These are phyloP conservation scores for Rhizopus arrhizus DNA, from an alignment of 371 early-diverging fungal genomes.

Conservation along the genomic window DNA sequence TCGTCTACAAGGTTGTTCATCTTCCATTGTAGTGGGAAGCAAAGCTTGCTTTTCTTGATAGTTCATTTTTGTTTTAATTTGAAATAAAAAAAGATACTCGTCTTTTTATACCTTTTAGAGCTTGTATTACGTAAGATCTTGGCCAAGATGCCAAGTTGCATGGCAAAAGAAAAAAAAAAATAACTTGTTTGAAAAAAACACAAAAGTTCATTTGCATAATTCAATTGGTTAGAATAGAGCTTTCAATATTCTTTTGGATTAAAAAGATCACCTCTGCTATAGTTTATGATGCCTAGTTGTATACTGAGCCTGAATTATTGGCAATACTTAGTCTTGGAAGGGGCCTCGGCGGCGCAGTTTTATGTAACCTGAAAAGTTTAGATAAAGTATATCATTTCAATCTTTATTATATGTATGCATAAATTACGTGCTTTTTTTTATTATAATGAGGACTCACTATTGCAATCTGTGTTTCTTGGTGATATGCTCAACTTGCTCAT, in stretches of 20 bases:
- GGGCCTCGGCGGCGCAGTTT: too few relatives aligned
- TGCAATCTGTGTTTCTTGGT: constrained; percentile 14
- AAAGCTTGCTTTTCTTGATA: not conserved
- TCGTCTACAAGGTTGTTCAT: not conserved
- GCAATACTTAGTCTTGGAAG: too few relatives aligned
- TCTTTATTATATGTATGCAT: not conserved
- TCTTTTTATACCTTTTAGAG: not conserved
- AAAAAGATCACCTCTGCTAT: too few relatives aligned
- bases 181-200: not conserved
- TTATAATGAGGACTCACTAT: not conserved
- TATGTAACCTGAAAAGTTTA: too few relatives aligned
- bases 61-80: not conserved
- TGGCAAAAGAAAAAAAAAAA: too few relatives aligned
- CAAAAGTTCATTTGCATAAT: not conserved
- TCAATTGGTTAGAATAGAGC: not conserved
- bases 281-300: too few relatives aligned
- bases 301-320: too few relatives aligned
- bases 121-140: not conserved
- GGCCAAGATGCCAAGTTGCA: not conserved
- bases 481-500: constrained; percentile 22
- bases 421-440: not conserved
- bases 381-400: too few relatives aligned
- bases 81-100: not conserved
- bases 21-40: not conserved
- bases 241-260: too few relatives aligned